Base-by-base conservation (phyloP, 1,284 basidiomycete genomes). In the Ustilago curta region DNA sequence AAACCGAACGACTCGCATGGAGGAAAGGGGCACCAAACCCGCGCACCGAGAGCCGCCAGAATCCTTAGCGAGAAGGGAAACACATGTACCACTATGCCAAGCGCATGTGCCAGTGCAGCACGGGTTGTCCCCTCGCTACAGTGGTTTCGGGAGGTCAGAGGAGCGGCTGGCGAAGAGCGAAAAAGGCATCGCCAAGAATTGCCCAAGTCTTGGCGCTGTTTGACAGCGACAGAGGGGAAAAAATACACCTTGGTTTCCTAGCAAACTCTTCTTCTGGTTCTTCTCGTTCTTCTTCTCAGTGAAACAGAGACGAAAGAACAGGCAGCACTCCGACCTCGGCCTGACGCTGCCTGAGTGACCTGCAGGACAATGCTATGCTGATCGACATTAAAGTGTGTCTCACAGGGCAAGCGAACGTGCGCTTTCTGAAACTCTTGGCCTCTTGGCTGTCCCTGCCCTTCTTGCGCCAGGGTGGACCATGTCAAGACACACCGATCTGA, bases 151-250 rank as follows among this genome's bases (percentile, higher is more conserved):
- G 16, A 37, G 35, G 3, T 37, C 35, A 37, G 14, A 37, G 14
- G n/a, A n/a, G 27, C 45, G 27, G 14, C 16, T 29, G 25, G 27
- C 47, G 47, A 31, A 48, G 29, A 19, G 47, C 3, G n/a, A 9
- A 18, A 11, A 14, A 19, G 31, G 51, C 12, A 55, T 54, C 57
- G 63, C 63, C 63, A 65, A 59, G 63, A 65, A 49, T 48, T 27
- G 45, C 45, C 40, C 31, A 35, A 51, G 27, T 37, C 64, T 67
- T 67, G 64, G 64, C 64, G 37, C 64, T 60, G 52, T 67, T 60
- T 40, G 64, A 60, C 58, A n/a, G n/a, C n/a, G n/a, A n/a, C n/a
- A n/a, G n/a, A n/a, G n/a, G n/a, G n/a, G n/a, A n/a, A n/a, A n/a
- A n/a, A n/a, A n/a, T n/a, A n/a, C n/a, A n/a, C n/a, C n/a, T 42